Evolutionary conservation across 108 stramenopile genomes (phyloP), one percentile per base, ranked within the genome.

Genomic region (Cyclotella baltica): DNA sequence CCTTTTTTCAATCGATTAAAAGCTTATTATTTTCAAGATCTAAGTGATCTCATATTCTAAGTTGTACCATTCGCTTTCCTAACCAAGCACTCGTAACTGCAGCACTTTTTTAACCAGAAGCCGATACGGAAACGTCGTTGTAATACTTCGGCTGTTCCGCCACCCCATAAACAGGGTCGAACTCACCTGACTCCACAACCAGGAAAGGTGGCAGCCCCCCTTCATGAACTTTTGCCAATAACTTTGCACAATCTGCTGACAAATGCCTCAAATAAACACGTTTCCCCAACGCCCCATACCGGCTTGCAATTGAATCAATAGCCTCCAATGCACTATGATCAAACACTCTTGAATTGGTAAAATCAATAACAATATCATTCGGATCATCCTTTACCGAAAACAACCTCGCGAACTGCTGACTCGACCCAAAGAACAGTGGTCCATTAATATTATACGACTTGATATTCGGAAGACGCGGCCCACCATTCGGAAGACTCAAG

Each of bases 351-450:
- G 82, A 89, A 38, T 82, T 55, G 36, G 82, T 82, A 56, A 96
- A 92, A 81, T 96, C 94, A 37, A 96, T 65, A 40, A 92, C 77
- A 15, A 96, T 75, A n/a, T 87, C 81, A 35, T 73, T 67, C 15
- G 91, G 88, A 72, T 93, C 91, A 15, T 72, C 75, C 72, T 87
- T 84, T 3, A 78, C 53, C 27, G 75, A 72, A 69, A 96, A 96
- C 33, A 90, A 77, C 1, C 69, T 22, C 11, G 67, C 57, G 59
- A 96, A 91, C 28, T 74, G 52, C 29, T 70, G 63, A 28, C 88
- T 85, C 9, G 91, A 89, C 40, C 92, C 94, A 71, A 96, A 93
- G 71, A 92, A 96, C 23, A 93, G 78, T n/a, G 94, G 90, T n/a
- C 92, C 94, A 10, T 86, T 85, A 56, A 96, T 36, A 11, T 73